A percentile compares a stretch with the other conserved stretches of the same genome.
phyloP scores from a whole-genome alignment of 345 rosid species.

The Gossypium longicalyx region DNA sequence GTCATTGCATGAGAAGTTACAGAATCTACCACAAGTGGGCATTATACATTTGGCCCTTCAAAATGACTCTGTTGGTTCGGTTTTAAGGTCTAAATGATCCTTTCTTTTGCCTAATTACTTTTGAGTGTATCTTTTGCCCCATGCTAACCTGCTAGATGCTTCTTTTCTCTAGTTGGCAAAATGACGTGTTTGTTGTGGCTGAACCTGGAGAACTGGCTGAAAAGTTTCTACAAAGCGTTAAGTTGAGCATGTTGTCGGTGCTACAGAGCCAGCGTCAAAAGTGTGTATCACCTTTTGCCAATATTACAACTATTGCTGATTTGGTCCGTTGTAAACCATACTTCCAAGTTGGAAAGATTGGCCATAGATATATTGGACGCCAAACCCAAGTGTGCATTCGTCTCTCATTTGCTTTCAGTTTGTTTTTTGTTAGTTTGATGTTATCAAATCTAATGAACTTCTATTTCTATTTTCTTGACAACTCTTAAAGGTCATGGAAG shows the following conservation, averaged over 20 bases:
- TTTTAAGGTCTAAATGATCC: constrained; percentile 61
- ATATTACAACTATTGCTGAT: constrained; percentile 66
- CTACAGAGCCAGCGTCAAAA: constrained; percentile 47
- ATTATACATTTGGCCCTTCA: constrained; percentile 88
- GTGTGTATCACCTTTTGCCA: constrained; percentile 52
- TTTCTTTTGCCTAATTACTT: constrained; percentile 6
- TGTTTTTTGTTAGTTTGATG: neutral
- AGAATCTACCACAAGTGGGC: constrained; percentile 87
- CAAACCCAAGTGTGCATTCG: constrained; percentile 69
- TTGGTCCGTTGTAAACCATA: constrained; percentile 56
- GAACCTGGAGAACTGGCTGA: constrained; percentile 97
- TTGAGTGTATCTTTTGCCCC: constrained; percentile 16
- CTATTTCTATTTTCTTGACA: constrained; percentile 12
- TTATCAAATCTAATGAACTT: constrained; percentile 6
- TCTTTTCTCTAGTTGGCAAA: constrained; percentile 71
- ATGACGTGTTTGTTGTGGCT: constrained; percentile 94
- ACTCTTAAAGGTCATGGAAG: constrained; percentile 80
- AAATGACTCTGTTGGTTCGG: constrained; percentile 71
- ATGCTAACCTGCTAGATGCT: constrained; percentile 24
- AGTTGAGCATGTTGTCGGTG: constrained; percentile 66
- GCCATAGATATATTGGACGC: constrained; percentile 86
- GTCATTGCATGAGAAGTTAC: constrained; percentile 84
- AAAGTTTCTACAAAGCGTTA: constrained; percentile 78
- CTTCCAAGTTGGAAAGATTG: constrained; percentile 86
- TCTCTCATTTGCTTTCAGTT: constrained; percentile 10